phyloP scores from a whole-genome alignment of 192 early-diverging fungal species.

The Backusella tarrabulga region DNA sequence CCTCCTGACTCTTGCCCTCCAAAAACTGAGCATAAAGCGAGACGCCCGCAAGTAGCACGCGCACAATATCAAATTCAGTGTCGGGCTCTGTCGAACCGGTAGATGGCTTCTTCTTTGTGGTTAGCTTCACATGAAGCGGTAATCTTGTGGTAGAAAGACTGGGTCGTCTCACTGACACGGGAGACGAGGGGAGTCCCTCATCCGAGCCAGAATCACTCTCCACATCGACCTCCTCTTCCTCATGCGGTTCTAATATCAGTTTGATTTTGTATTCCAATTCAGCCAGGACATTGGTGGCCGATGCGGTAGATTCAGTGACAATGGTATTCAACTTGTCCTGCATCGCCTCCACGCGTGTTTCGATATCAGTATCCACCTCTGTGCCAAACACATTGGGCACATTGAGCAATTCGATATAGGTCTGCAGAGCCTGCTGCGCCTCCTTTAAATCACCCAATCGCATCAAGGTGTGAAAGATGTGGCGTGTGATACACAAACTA shows the following conservation, averaged over 20 bases:
- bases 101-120: not conserved
- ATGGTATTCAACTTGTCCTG: not conserved
- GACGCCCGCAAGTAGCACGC: not conserved
- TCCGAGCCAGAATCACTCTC: not conserved
- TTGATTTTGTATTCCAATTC: slow-evolving; percentile 7
- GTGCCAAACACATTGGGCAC: slow-evolving; percentile 10
- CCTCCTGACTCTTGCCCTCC: not conserved
- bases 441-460: slow-evolving; percentile 66
- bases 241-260: too few species aligned
- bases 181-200: not conserved
- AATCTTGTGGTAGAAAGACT: not conserved
- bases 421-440: slow-evolving; percentile 59
- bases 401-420: slow-evolving; percentile 56
- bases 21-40: not conserved
- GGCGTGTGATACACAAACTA: slow-evolving; percentile 63
- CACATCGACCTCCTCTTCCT: not conserved
- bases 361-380: not conserved
- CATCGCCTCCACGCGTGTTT: not conserved
- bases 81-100: slow-evolving; percentile 1
- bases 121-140: not conserved
- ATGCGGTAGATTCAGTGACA: not conserved
- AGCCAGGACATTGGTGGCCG: not conserved
- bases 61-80: slow-evolving; percentile 12
- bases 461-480: slow-evolving; percentile 53
- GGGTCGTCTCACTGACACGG: not conserved